phyloP scores from a whole-genome alignment of 73 alveolate genomes.

The Effrenium voratum region DNA sequence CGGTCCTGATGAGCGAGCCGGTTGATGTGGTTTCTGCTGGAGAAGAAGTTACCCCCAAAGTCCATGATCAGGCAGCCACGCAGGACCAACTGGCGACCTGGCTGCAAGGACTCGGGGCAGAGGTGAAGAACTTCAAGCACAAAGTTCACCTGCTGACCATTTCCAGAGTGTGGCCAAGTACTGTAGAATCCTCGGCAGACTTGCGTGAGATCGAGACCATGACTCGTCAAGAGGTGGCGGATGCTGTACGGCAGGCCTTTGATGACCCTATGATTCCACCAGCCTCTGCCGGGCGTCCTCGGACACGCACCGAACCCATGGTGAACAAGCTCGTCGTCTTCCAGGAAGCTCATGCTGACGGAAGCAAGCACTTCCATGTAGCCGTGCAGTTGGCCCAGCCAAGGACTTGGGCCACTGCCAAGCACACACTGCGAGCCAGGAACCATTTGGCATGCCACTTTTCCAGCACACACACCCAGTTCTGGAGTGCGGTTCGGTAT shows the following conservation, averaged over 20 bases:
- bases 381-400: background rate
- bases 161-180: background rate
- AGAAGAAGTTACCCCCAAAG: too few relatives aligned
- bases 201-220: background rate
- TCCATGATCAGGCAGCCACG: too few relatives aligned
- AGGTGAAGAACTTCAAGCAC: too few relatives aligned
- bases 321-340: slow-evolving; percentile 14
- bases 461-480: background rate
- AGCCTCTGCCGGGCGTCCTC: background rate
- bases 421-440: background rate
- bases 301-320: background rate
- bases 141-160: too few relatives aligned
- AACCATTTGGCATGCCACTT: background rate
- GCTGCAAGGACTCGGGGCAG: too few relatives aligned
- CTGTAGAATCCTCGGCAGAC: background rate
- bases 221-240: background rate
- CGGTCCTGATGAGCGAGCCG: too few relatives aligned
- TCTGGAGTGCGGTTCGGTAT: slow-evolving; percentile 14
- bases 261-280: background rate
- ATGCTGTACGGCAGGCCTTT: background rate
- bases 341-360: background rate
- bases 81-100: too few relatives aligned
- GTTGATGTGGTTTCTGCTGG: too few relatives aligned
- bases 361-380: background rate
- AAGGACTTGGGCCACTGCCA: background rate